A percentile compares a stretch with the other conserved stretches of the same genome.
These are phyloP conservation scores for Persicaria maculosa DNA, from an alignment of 148 eudicot species.

Conservation along the genomic window DNA sequence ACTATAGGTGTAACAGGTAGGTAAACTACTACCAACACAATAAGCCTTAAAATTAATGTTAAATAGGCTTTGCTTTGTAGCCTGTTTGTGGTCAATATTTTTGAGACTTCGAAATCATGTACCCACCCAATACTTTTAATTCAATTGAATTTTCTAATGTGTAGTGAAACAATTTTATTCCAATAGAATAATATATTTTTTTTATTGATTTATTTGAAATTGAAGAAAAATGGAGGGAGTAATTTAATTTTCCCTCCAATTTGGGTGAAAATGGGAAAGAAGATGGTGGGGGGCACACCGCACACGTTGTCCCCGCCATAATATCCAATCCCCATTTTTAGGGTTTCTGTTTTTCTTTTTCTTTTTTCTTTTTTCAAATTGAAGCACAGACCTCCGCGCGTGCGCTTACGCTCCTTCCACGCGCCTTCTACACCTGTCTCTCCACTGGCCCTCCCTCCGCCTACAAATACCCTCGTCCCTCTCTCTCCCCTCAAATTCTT, in stretches of 20 bases:
- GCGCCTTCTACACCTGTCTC: not conserved
- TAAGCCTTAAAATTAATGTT: too few species aligned
- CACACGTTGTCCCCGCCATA: constrained; percentile 10
- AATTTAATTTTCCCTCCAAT: not conserved
- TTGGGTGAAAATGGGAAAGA: not conserved
- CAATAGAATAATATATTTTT: too few species aligned
- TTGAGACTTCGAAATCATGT: too few species aligned
- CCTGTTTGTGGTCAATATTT: too few species aligned
- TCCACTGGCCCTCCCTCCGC: not conserved
- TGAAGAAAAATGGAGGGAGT: not conserved
- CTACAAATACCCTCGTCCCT: constrained; percentile 3
- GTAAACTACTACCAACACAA: too few species aligned
- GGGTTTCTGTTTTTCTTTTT: not conserved
- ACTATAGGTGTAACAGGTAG: too few species aligned
- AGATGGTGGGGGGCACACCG: constrained; percentile 10
- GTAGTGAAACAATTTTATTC: too few species aligned
- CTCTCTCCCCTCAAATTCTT: constrained; percentile 11
- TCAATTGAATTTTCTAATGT: too few species aligned
- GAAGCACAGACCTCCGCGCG: not conserved
- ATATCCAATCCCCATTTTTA: not conserved
- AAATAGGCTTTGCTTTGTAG: too few species aligned
- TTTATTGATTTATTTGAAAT: not conserved
- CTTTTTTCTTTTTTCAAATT: not conserved
- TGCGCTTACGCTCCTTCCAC: not conserved
- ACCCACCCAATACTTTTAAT: too few species aligned